A percentile compares a stretch with the other conserved stretches of the same genome.
These are phyloP conservation scores for Gossypium mustelinum DNA, from an alignment of 345 rosid species.

Conservation along the genomic window DNA sequence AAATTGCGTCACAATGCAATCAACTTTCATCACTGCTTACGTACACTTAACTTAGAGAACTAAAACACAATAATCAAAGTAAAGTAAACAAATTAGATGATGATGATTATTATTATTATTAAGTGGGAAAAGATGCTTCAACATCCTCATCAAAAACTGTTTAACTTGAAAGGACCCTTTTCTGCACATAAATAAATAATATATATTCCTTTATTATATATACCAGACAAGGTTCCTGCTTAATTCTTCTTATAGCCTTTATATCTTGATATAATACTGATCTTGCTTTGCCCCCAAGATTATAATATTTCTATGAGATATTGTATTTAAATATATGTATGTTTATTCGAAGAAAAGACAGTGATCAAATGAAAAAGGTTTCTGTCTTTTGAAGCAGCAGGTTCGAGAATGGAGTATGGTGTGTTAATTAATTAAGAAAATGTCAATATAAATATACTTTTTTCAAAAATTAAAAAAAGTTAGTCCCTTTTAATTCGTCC, in stretches of 20 bases:
- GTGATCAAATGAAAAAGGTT: background rate
- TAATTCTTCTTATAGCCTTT: background rate
- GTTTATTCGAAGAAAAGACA: background rate
- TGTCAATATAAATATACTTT: no score
- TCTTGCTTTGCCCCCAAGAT: background rate
- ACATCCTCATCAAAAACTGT: background rate
- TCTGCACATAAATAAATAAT: background rate
- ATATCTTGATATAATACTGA: background rate
- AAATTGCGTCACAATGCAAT: slow-evolving; percentile 21
- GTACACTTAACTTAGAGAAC: slow-evolving; percentile 11
- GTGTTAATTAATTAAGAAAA: no score
- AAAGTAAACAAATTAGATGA: background rate
- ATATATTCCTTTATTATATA: background rate
- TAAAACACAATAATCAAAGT: background rate
- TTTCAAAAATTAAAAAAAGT: no score
- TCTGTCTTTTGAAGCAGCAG: background rate
- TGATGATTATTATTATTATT: background rate
- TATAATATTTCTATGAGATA: background rate
- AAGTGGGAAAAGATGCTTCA: slow-evolving; percentile 6
- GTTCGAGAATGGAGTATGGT: background rate
- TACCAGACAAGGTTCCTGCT: background rate
- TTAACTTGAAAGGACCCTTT: background rate
- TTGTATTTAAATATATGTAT: background rate
- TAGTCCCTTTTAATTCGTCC: background rate
- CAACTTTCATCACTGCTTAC: slow-evolving; percentile 43